Evolutionary conservation across 2,329 filamentous ascomycete genomes (phyloP).

Genomic region (Cytospora mali): DNA sequence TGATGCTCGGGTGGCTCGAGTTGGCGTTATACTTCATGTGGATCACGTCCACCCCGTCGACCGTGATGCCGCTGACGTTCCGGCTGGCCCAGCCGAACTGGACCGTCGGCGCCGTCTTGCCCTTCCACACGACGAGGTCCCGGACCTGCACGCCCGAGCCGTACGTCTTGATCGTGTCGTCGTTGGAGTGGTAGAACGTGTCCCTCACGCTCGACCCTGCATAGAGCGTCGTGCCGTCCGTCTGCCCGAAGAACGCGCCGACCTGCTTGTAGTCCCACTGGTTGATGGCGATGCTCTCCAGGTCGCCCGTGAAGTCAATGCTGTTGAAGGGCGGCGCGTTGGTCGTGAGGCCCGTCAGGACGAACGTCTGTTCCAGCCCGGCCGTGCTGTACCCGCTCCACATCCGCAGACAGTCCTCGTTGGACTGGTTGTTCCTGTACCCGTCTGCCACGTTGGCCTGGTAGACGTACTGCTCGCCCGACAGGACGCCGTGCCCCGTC

Average conservation of each 20-base stretch:
- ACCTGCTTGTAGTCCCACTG: slow-evolving; percentile 43
- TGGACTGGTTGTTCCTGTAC: slow-evolving; percentile 36
- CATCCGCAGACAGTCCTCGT: slow-evolving; percentile 37
- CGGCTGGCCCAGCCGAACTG: slow-evolving; percentile 42
- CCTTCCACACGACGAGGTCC: slow-evolving; percentile 37
- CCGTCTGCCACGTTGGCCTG: slow-evolving; percentile 38
- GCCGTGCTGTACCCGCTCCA: slow-evolving; percentile 34
- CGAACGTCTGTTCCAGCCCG: slow-evolving; percentile 32
- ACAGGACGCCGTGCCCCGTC: slow-evolving; percentile 41
- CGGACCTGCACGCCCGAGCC: slow-evolving; percentile 35
- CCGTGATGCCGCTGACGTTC: slow-evolving; percentile 33
- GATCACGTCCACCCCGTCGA: slow-evolving; percentile 35
- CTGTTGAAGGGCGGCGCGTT: slow-evolving; percentile 42
- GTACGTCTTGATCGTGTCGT: slow-evolving; percentile 43
- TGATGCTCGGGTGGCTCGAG: slow-evolving; percentile 31
- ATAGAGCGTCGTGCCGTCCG: slow-evolving; percentile 42
- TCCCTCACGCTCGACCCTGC: slow-evolving; percentile 35
- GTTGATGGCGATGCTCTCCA: slow-evolving; percentile 33
- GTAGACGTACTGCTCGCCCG: slow-evolving; percentile 43
- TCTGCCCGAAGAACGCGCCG: slow-evolving; percentile 42
- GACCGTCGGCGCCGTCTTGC: slow-evolving; percentile 38
- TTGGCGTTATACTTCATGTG: slow-evolving; percentile 34
- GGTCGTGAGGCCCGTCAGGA: slow-evolving; percentile 36
- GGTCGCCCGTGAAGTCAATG: slow-evolving; percentile 36
- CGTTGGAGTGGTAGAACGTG: slow-evolving; percentile 41